Evolutionary conservation across 805 yeast genomes (phyloP).

Genomic region (Kuraishia floccosa): DNA sequence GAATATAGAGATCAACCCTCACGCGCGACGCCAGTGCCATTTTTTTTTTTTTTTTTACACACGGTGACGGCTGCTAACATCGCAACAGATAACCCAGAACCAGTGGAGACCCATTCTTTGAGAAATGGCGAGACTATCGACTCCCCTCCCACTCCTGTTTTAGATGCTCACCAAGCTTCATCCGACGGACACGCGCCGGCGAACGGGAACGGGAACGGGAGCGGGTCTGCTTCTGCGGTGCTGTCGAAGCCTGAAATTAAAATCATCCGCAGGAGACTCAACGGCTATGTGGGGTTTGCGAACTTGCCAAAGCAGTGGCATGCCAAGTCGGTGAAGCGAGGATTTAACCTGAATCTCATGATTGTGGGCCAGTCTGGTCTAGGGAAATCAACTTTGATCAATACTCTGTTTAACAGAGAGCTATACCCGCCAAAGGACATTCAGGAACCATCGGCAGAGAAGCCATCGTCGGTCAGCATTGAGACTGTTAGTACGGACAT

Average conservation of each 20-base stretch:
- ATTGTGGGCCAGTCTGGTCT: conserved; percentile 88
- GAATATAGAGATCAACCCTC: too few species aligned
- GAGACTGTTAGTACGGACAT: conserved; percentile 57
- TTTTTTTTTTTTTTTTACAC: too few species aligned
- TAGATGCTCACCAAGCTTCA: too few species aligned
- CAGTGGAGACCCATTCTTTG: too few species aligned
- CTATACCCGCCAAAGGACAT: conserved; percentile 27
- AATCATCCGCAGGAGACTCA: conserved; percentile 71
- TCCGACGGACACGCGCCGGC: too few species aligned
- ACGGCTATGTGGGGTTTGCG: conserved; percentile 93
- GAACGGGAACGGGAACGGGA: neutral
- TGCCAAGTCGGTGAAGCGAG: conserved; percentile 80
- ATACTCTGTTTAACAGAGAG: conserved; percentile 73
- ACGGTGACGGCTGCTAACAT: too few species aligned
- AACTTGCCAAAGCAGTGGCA: conserved; percentile 99
- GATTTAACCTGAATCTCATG: conserved; percentile 80
- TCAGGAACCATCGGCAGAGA: conserved; percentile 30
- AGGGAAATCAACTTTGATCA: conserved; percentile 87
- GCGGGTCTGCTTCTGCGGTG: neutral
- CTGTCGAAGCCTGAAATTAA: conserved; percentile 28
- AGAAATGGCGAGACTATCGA: too few species aligned
- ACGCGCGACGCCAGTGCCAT: too few species aligned
- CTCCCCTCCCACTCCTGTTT: too few species aligned
- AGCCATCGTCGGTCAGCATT: conserved; percentile 38
- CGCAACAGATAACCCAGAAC: too few species aligned